Evolutionary conservation across 176 grass and related monocot species (phyloP).

Genomic region (Triticum monococcum): DNA sequence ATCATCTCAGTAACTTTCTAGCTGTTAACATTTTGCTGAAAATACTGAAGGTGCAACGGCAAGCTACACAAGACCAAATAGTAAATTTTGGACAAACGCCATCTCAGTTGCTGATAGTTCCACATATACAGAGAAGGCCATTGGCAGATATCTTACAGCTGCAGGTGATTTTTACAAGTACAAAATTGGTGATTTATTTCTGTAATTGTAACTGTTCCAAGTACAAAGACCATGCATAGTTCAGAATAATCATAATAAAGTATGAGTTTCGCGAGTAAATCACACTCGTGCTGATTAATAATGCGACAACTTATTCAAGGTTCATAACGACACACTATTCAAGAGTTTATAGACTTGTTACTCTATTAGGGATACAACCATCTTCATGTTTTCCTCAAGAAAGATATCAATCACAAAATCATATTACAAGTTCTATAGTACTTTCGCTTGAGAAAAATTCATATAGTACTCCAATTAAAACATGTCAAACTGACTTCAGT

Average conservation of each 20-base stretch:
- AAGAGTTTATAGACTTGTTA: conserved; percentile 14
- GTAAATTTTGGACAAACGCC: conserved; percentile 96
- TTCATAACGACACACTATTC: neutral
- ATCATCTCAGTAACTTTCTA: conserved; percentile 22
- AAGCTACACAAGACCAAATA: conserved; percentile 80
- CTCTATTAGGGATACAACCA: conserved; percentile 6
- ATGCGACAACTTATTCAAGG: neutral
- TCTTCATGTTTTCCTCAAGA: conserved; percentile 19
- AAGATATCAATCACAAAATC: neutral
- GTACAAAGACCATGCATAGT: conserved; percentile 10
- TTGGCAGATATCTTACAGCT: conserved; percentile 75
- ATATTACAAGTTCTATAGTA: conserved; percentile 6
- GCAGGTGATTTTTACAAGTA: conserved; percentile 57
- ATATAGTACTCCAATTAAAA: conserved; percentile 15
- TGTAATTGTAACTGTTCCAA: conserved; percentile 18
- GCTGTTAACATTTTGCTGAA: conserved; percentile 31
- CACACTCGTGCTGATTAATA: neutral
- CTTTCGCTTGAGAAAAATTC: neutral
- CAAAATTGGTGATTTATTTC: neutral
- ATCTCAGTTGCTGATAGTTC: conserved; percentile 72
- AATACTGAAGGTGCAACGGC: conserved; percentile 73
- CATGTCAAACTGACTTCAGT: neutral
- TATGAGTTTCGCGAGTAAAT: conserved; percentile 3
- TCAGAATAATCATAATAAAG: conserved; percentile 7
- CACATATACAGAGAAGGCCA: conserved; percentile 67